phyloP scores from a whole-genome alignment of 2,329 filamentous ascomycete genomes.

The Decorospora gaudefroyi region DNA sequence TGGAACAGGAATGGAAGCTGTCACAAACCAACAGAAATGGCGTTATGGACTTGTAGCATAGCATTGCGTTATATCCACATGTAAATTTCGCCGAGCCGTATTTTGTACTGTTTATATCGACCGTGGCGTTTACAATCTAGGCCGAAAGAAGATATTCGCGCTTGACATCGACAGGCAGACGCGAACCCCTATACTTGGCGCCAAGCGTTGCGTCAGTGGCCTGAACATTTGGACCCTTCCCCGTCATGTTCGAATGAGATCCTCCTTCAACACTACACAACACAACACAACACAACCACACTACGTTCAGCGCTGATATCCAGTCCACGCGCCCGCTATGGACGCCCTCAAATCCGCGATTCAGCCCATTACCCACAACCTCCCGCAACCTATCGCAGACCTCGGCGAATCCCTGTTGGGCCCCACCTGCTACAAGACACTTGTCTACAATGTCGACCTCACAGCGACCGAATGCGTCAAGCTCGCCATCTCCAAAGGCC shows the following conservation, averaged over 20 bases:
- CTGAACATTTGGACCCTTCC: conserved; percentile 3
- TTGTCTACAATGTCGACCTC: conserved; percentile 83
- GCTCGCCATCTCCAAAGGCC: conserved; percentile 85
- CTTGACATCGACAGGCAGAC: background rate
- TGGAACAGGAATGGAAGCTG: no score
- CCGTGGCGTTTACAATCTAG: no score
- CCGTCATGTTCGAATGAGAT: conserved; percentile 8
- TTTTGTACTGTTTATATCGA: no score
- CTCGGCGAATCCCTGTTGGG: conserved; percentile 67
- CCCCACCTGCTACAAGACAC: conserved; percentile 77
- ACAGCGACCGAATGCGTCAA: conserved; percentile 79
- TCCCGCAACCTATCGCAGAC: conserved; percentile 46
- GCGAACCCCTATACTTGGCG: conserved; percentile 7
- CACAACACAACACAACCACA: background rate
- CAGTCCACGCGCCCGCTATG: conserved; percentile 49
- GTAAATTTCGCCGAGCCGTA: background rate
- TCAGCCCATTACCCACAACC: conserved; percentile 53
- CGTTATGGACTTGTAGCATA: background rate
- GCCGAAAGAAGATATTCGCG: background rate
- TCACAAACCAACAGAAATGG: no score
- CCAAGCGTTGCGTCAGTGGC: conserved; percentile 22
- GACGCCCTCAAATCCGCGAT: conserved; percentile 52
- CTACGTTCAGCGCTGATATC: no score
- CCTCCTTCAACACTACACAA: conserved; percentile 6
- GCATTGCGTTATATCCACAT: background rate